Evolutionary conservation across 768 basidiomycete species (phyloP).

Genomic region (Cystoderma amianthinum): DNA sequence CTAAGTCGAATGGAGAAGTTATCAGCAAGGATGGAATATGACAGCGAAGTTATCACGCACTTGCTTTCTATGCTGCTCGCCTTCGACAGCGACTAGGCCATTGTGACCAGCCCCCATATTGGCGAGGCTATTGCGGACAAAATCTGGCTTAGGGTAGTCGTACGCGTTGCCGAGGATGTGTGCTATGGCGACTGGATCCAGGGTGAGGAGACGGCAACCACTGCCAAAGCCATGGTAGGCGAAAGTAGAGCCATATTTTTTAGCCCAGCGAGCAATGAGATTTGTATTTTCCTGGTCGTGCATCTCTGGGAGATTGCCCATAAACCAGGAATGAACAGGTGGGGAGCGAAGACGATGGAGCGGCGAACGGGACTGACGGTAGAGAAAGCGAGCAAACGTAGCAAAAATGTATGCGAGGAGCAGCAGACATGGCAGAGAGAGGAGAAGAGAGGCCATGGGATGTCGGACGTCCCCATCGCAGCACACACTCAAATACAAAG

Average conservation of each 20-base stretch:
- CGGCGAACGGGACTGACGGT: too few relatives aligned
- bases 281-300: slow-evolving; percentile 53
- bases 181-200: slow-evolving; percentile 48
- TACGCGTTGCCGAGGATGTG: slow-evolving; percentile 53
- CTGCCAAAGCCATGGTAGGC: slow-evolving; percentile 47
- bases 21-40: slow-evolving; percentile 2
- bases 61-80: slow-evolving; percentile 50
- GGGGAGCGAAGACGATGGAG: too few relatives aligned
- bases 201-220: slow-evolving; percentile 48
- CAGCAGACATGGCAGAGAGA: too few relatives aligned
- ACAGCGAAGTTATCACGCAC: slow-evolving; percentile 17
- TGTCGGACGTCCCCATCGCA: too few relatives aligned
- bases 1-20: slow-evolving; percentile 15
- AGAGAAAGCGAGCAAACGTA: too few relatives aligned
- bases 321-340: slow-evolving; percentile 37
- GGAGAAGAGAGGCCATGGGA: too few relatives aligned
- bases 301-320: slow-evolving; percentile 46
- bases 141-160: slow-evolving; percentile 57
- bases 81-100: slow-evolving; percentile 45
- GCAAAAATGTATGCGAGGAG: too few relatives aligned
- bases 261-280: slow-evolving; percentile 39
- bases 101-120: slow-evolving; percentile 44
- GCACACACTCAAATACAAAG: too few relatives aligned
- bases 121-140: slow-evolving; percentile 42
- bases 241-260: slow-evolving; percentile 38